phyloP scores from a whole-genome alignment of 1,284 basidiomycete genomes.

The Apiotrichum veenhuisii region DNA sequence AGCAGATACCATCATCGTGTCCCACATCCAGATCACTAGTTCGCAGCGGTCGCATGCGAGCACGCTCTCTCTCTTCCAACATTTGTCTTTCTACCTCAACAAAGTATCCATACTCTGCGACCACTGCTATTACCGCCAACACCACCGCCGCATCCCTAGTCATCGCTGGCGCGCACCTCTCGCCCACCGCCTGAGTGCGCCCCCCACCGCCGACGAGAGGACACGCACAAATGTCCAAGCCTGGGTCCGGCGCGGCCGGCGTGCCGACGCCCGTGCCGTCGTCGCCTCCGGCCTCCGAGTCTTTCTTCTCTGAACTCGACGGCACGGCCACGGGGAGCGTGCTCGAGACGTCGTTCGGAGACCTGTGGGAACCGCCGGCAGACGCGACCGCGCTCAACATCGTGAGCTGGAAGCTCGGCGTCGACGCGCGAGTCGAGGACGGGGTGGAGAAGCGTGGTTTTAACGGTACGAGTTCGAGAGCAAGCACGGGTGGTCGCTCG shows the following conservation, averaged over 20 bases:
- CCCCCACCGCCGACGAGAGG: not conserved
- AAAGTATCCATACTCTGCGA: no score
- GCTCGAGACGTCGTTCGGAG: slow-evolving; percentile 33
- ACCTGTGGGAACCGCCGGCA: slow-evolving; percentile 34
- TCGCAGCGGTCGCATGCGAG: no score
- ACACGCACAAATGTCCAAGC: slow-evolving; percentile 28
- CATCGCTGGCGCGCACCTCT: not conserved
- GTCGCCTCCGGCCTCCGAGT: slow-evolving; percentile 44
- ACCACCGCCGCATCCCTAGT: not conserved
- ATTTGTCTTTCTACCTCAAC: no score
- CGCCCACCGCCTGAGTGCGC: not conserved
- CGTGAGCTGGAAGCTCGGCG: slow-evolving; percentile 39
- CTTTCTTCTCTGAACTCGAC: slow-evolving; percentile 44
- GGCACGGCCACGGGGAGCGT: slow-evolving; percentile 41
- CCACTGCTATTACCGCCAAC: not conserved
- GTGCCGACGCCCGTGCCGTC: slow-evolving; percentile 29
- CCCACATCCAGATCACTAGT: no score
- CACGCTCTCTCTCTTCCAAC: no score
- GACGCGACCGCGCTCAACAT: slow-evolving; percentile 36
- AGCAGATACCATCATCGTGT: no score
- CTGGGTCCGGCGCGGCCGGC: slow-evolving; percentile 14
- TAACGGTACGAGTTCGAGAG: slow-evolving; percentile 40
- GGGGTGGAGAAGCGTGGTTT: slow-evolving; percentile 45
- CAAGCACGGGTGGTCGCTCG: not conserved
- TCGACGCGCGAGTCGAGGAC: slow-evolving; percentile 28